Base-by-base conservation (phyloP, 2,329 filamentous ascomycete species). In the Aureobasidium subglaciale region DNA sequence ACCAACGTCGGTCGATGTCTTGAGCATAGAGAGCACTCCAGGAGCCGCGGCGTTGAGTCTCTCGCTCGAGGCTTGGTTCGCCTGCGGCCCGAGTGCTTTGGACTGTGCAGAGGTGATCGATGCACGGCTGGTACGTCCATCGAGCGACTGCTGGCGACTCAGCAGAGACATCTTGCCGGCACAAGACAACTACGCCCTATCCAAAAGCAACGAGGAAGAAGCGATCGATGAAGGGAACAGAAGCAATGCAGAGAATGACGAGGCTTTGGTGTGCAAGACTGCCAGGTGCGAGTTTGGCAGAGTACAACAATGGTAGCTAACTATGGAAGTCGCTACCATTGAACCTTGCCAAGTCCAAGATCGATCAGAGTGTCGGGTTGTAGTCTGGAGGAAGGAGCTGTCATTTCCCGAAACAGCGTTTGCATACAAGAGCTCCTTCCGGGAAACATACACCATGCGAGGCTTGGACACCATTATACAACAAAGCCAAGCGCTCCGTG, bases 11-110 rank as follows among this genome's bases (percentile, higher is more conserved):
- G 73, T 78, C 8, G 71, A 72, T 10, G 74, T 77, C 57, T 73
- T 72, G 55, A 78, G 72, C 75, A 78, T 78, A 59, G 72, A 75
- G 65, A 74, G 67, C 58, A 78, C 70, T 37, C 71, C 73, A 24
- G 71, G 71, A 66, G 63, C 57, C 56, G 67, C 52, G 42, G 63
- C 56, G 56, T 63, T 59, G 61, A 64, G 57, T 59, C 61, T 58
- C 59, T 66, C 64, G 15, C 18, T 20, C 5, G 37, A 43, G n/a
- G 18, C 38, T 43, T 61, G 61, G 25, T 63, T 62, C 13, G 62
- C 58, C 52, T 63, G 64, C 34, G 66, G 66, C 34, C 69, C 64
- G 3, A 38, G 24, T 25, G 24, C 24, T 37, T 41, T 52, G 45
- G 70, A 70, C 45, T 62, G 63, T 22, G 63, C 65, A 22, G 75